phyloP scores from a whole-genome alignment of 495 filamentous ascomycete genomes.

The Xylaria acuta region DNA sequence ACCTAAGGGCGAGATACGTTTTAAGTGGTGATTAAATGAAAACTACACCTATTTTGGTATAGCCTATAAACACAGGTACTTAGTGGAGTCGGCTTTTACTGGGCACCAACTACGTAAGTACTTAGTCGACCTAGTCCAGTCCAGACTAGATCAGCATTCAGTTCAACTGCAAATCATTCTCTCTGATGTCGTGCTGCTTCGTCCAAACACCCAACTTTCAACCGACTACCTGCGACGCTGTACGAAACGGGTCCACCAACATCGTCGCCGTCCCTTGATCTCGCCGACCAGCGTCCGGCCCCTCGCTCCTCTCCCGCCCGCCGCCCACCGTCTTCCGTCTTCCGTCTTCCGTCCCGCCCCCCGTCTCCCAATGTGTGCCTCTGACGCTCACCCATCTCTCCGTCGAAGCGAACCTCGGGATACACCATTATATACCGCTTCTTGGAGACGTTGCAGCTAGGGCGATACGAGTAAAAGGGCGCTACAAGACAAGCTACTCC shows the following conservation, averaged over 20 bases:
- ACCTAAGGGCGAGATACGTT: no score
- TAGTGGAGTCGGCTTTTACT: no score
- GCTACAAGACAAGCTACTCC: neutral
- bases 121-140: neutral
- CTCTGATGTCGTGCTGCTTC: slow-evolving; percentile 4
- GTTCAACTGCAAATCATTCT: neutral
- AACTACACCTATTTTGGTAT: no score
- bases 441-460: neutral
- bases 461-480: neutral
- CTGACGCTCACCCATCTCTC: slow-evolving; percentile 7
- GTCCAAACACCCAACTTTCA: neutral
- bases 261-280: neutral
- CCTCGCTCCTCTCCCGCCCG: neutral
- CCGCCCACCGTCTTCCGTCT: neutral
- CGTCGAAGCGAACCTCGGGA: slow-evolving; percentile 20
- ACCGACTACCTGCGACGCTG: neutral
- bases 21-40: no score
- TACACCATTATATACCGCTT: neutral
- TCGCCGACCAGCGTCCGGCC: slow-evolving; percentile 1
- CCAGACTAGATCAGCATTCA: slow-evolving; percentile 10
- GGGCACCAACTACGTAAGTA: no score
- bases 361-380: slow-evolving; percentile 22
- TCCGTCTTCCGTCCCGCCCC: neutral
- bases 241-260: neutral
- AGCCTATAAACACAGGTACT: no score